Conservation (phyloP, 257 asterid genomes). For the Penstemon eatonii region DNA sequence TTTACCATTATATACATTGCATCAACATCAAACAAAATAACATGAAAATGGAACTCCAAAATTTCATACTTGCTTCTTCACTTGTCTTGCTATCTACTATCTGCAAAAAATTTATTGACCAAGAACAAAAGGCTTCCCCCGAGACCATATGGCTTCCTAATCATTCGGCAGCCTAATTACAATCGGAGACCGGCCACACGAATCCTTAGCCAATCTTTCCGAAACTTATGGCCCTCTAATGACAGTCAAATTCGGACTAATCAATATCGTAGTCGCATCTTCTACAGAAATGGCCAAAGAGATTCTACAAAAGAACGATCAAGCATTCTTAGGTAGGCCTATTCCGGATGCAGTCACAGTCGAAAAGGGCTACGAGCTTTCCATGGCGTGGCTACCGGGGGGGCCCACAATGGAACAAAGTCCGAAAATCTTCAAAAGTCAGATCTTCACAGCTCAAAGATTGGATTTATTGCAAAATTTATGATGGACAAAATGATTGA, state of each 20-base stretch:
- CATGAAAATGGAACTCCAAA: conserved; percentile 10
- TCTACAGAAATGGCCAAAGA: conserved; percentile 32
- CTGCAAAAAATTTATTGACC: background rate
- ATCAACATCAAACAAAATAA: no score
- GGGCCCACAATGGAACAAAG: conserved; percentile 33
- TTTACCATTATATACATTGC: no score
- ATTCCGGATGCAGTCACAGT: conserved; percentile 34
- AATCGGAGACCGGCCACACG: conserved; percentile 34
- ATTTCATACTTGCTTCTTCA: conserved; percentile 4
- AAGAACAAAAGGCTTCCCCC: conserved; percentile 38
- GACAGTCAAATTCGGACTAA: conserved; percentile 32
- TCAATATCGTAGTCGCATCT: conserved; percentile 33
- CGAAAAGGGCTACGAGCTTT: conserved; percentile 28
- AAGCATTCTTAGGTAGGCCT: conserved; percentile 32
- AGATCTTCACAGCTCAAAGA: conserved; percentile 28
- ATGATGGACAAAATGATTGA: conserved; percentile 26
- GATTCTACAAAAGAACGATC: conserved; percentile 32
- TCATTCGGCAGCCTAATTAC: conserved; percentile 35
- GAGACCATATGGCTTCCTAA: conserved; percentile 36
- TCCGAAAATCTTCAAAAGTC: conserved; percentile 29
- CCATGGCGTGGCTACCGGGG: conserved; percentile 28
- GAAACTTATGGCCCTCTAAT: conserved; percentile 35
- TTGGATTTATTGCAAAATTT: conserved; percentile 27
- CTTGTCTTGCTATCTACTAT: conserved; percentile 16
- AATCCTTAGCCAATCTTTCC: conserved; percentile 32